Base-by-base conservation (phyloP, 768 basidiomycete species). In the Trametes coccinea region DNA sequence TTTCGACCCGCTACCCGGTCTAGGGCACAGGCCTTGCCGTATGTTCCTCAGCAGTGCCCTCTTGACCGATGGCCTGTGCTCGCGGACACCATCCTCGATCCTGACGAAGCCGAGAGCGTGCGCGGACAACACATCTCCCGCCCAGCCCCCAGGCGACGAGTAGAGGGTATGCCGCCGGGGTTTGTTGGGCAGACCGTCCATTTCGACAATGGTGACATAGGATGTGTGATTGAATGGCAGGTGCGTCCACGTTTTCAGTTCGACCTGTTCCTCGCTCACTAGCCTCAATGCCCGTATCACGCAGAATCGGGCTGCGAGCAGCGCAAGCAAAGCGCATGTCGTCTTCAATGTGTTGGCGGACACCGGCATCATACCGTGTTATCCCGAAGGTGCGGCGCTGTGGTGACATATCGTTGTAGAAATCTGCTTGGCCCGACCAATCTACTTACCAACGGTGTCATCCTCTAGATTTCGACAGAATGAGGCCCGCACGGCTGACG, bases 401-500 rank as follows among this genome's bases (percentile, higher is more conserved):
- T 37, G 6, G 5, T 5, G 34, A 37, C 5, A 11, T 5, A 37
- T 37, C 34, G 11, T 22, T 22, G 22, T 37, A 37, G 34, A 5
- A 5, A 11, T 37, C 34, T 37, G 34, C n/a, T 22, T n/a, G 8
- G 44, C 22, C 44, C 16, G 22, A 22, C 22, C n/a, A 45, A 17
- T 8, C 8, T 17, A 8, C n/a, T 8, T 45, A n/a, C 16, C 31
- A 77, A 11, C 69, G 76, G 1, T 59, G 68, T 43, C 68, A 75
- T 67, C 81, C 80, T 82, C 67, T 63, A 78, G 66, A 43, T 66
- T 49, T 31, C 51, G 76, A 61, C 13, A 66, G 49, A 22, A 50
- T 10, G 13, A 48, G 50, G 48, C 71, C 76, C 33, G 66, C 56
- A 2, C 60, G 56, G 3, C 52, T 69, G 27, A 60, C 53, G 30